Conservation (phyloP, 345 rosid species). For the Triadica sebifera region DNA sequence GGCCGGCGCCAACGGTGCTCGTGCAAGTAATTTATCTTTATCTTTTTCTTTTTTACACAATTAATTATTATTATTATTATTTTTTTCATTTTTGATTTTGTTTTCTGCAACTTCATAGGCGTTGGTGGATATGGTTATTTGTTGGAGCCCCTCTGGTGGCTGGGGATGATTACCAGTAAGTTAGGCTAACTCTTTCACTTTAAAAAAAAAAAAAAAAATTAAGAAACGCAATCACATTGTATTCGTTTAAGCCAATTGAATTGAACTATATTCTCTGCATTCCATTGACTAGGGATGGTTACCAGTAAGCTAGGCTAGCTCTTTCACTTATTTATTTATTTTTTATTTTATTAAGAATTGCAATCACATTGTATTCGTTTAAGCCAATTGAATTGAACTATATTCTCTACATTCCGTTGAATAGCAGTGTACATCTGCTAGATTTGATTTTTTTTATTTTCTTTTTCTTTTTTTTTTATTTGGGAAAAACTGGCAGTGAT, state of each 20-base stretch:
- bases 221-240: neutral
- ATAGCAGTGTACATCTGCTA: neutral
- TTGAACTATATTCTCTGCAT: neutral
- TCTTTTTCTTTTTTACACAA: neutral
- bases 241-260: neutral
- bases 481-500: constrained; percentile 44
- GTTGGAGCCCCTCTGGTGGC: constrained; percentile 85
- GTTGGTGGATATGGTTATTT: constrained; percentile 77
- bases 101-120: constrained; percentile 30
- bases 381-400: neutral
- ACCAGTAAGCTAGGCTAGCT: constrained; percentile 46
- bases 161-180: constrained; percentile 80
- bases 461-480: neutral
- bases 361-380: neutral
- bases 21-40: constrained; percentile 43
- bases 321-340: constrained; percentile 5
- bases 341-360: neutral
- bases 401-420: neutral
- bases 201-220: no score
- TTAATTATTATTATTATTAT: neutral
- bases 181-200: neutral
- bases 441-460: neutral
- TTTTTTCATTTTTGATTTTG: neutral
- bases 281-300: constrained; percentile 66
- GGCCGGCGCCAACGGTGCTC: constrained; percentile 60